These are phyloP conservation scores for Malania oleifera DNA, from an alignment of 164 flowering plant genomes.

Conservation along the genomic window DNA sequence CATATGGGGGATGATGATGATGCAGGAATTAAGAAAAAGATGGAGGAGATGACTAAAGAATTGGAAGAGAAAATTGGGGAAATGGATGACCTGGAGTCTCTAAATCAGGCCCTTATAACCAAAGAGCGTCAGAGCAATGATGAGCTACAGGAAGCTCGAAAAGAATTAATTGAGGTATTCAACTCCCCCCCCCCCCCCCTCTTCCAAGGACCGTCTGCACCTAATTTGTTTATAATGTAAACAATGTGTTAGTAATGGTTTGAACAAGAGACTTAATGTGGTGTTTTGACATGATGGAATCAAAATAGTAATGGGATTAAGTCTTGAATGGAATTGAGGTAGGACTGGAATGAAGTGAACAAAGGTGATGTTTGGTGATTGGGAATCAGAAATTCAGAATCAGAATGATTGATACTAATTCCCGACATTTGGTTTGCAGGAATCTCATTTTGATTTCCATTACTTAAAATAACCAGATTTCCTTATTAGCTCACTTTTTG, in stretches of 20 bases:
- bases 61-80: constrained; percentile 32
- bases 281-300: no score
- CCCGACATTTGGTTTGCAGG: no score
- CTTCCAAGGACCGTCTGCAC: background rate
- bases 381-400: no score
- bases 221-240: background rate
- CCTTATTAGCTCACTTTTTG: no score
- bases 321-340: no score
- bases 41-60: constrained; percentile 44
- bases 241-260: background rate
- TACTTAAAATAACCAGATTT: no score
- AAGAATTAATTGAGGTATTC: constrained; percentile 47
- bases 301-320: no score
- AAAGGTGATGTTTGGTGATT: no score
- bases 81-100: constrained; percentile 23
- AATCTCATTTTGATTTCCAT: no score
- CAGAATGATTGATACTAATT: no score
- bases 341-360: no score
- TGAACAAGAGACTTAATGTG: background rate
- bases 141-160: constrained; percentile 66
- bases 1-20: constrained; percentile 53
- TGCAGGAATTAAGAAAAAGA: constrained; percentile 37
- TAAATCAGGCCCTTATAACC: constrained; percentile 32
- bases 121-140: constrained; percentile 63
- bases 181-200: constrained; percentile 5